Percentiles rank a stretch among this genome's conserved stretches.
Evolutionary conservation across 2,329 filamentous ascomycete genomes (phyloP).

Genomic region (Dothideomycetes sp.): DNA sequence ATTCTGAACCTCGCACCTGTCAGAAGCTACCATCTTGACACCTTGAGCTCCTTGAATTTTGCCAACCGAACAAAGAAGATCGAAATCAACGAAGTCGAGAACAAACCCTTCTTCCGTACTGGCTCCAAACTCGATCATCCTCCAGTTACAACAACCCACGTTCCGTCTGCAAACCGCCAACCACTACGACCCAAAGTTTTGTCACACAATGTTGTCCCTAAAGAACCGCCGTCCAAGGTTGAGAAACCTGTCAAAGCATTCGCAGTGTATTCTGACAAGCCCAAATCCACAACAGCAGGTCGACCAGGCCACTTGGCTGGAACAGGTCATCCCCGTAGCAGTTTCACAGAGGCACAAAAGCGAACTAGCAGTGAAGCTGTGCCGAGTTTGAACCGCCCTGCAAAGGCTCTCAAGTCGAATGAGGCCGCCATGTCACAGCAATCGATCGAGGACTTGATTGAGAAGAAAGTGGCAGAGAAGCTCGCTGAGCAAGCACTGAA

Average conservation of each 20-base stretch:
- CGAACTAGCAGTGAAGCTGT: constrained; percentile 33
- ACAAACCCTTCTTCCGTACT: constrained; percentile 68
- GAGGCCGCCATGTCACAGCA: constrained; percentile 42
- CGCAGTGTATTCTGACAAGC: constrained; percentile 73
- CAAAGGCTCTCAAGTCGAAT: constrained; percentile 30
- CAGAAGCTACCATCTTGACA: constrained; percentile 89
- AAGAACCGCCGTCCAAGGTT: constrained; percentile 41
- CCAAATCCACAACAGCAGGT: constrained; percentile 35
- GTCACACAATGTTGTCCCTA: constrained; percentile 59
- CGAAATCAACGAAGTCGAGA: constrained; percentile 89
- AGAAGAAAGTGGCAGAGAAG: constrained; percentile 84
- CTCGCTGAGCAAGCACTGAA: constrained; percentile 63
- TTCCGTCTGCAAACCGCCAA: constrained; percentile 49
- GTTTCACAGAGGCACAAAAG: constrained; percentile 33
- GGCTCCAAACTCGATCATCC: constrained; percentile 24
- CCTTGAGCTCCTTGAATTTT: constrained; percentile 86
- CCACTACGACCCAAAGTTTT: constrained; percentile 70
- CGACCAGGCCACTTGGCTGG: constrained; percentile 12
- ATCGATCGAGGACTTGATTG: constrained; percentile 82
- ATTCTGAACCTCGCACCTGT: constrained; percentile 87
- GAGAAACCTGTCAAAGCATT: constrained; percentile 76
- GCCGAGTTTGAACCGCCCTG: constrained; percentile 29
- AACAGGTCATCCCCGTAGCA: constrained; percentile 5
- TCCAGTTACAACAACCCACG: constrained; percentile 27
- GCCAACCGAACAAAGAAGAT: constrained; percentile 94